Evolutionary conservation across 768 basidiomycete species (phyloP), one percentile per base, ranked within the genome.

Genomic region (Leccinum arenicola): DNA sequence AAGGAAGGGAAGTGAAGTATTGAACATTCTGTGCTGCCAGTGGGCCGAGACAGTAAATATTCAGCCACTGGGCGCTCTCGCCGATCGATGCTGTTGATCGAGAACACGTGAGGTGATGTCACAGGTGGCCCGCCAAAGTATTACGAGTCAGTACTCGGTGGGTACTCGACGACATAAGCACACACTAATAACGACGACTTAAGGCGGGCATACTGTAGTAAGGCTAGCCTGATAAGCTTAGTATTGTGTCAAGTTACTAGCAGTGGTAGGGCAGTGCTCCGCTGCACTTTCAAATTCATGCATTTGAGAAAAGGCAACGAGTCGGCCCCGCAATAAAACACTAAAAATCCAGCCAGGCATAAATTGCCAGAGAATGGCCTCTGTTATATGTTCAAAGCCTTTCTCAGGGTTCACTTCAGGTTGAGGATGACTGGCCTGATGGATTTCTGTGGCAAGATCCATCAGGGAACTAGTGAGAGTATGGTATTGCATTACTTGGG

Each of bases 101-200:
- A 21, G 55, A 50, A 36, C 61, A 66, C 61, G 62, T 66, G 66
- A 55, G 55, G 59, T 65, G 63, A 67, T 63, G 63, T 66, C 65
- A 64, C 45, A 31, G n/a, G 40, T 17, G 31, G 17, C 40, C 15
- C n/a, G 40, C 40, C 40, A 40, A n/a, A 17, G 17, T n/a, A 8
- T 14, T 27, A 27, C 27, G 27, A 27, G 27, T 40, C 38, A 40
- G 38, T 31, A 31, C 31, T 31, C 10, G 31, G 31, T 11, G 10
- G 2, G 31, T n/a, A 35, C 35, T 14, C 35, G 14, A 35, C 35
- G 27, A 27, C 27, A 35, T 17, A 40, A n/a, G 15, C n/a, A 40
- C 17, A 33, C 31, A 33, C 31, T 40, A 40, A 6, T 40, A 4
- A 17, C 15, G 15, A 17, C n/a, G 9, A 17, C 17, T n/a, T 40